phyloP scores from a whole-genome alignment of 2,329 filamentous ascomycete genomes.

The Stemphylium beticola region DNA sequence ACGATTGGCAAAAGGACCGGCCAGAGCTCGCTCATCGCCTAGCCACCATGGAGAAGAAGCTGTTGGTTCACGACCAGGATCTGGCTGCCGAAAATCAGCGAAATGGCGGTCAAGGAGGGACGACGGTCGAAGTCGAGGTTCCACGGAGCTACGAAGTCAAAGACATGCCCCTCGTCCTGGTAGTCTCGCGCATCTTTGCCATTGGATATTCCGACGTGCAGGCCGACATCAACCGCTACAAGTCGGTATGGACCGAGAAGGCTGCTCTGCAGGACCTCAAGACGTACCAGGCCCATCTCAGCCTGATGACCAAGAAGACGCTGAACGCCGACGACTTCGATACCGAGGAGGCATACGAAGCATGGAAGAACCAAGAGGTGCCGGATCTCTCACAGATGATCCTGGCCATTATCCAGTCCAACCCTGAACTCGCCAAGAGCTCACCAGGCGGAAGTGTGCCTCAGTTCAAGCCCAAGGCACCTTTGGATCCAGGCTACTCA shows the following conservation, averaged over 20 bases:
- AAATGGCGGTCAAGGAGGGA: constrained; percentile 64
- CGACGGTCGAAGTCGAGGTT: constrained; percentile 79
- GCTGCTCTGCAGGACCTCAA: constrained; percentile 91
- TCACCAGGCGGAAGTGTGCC: constrained; percentile 67
- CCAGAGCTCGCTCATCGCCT: constrained; percentile 83
- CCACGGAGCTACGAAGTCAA: constrained; percentile 91
- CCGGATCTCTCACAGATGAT: constrained; percentile 92
- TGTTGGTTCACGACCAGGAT: constrained; percentile 92
- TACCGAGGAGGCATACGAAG: constrained; percentile 81
- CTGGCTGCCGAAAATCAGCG: constrained; percentile 68
- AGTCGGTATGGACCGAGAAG: constrained; percentile 85
- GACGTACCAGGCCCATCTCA: constrained; percentile 87
- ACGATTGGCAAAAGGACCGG: constrained; percentile 83
- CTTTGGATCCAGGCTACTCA: constrained; percentile 52
- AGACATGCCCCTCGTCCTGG: constrained; percentile 93
- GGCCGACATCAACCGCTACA: constrained; percentile 82
- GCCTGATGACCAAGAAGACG: constrained; percentile 76
- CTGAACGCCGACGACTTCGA: constrained; percentile 88
- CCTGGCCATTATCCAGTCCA: constrained; percentile 83
- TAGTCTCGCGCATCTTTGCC: constrained; percentile 85
- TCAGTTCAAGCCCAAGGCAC: constrained; percentile 57
- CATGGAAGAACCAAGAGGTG: constrained; percentile 89
- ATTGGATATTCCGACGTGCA: constrained; percentile 81
- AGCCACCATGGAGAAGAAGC: constrained; percentile 85
- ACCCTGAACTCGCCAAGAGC: constrained; percentile 82